phyloP scores from a whole-genome alignment of 345 rosid species.

The Salix exigua region DNA sequence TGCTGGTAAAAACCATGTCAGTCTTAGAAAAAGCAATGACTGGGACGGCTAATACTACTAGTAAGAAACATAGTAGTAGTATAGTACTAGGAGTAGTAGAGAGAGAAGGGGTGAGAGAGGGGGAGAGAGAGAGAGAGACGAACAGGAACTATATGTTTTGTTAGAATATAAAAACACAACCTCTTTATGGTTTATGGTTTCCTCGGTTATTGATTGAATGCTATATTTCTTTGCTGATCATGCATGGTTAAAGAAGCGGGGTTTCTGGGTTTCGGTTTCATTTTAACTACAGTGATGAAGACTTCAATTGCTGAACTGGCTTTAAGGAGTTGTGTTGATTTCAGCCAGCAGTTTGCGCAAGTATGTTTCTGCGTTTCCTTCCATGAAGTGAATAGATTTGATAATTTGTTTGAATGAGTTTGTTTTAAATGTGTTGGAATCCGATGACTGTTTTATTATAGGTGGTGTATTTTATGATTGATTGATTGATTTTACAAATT shows the following conservation, averaged over 20 bases:
- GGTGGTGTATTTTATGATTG: constrained; percentile 30
- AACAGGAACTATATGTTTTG: constrained; percentile 9
- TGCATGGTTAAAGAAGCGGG: constrained; percentile 17
- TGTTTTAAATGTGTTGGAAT: constrained; percentile 57
- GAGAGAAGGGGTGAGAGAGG: not conserved
- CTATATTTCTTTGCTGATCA: constrained; percentile 10
- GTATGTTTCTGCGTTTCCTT: constrained; percentile 31
- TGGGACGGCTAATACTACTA: constrained; percentile 24
- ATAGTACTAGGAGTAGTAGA: constrained; percentile 29
- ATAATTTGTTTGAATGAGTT: constrained; percentile 43
- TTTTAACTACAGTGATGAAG: constrained; percentile 28
- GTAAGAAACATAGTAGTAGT: constrained; percentile 12
- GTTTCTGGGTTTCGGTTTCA: constrained; percentile 19
- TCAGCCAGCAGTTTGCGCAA: constrained; percentile 37
- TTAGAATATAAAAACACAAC: constrained; percentile 34
- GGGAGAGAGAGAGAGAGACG: constrained; percentile 11
- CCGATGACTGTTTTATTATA: constrained; percentile 85
- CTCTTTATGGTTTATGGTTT: constrained; percentile 38
- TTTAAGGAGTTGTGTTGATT: constrained; percentile 28
- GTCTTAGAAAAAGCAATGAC: constrained; percentile 36
- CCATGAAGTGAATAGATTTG: constrained; percentile 29
- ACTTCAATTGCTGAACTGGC: constrained; percentile 46
- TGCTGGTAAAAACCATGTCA: constrained; percentile 20
- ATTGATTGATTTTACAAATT: constrained; percentile 39
- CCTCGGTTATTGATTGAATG: constrained; percentile 35